Percentiles rank a stretch among this genome's conserved stretches.
phyloP scores from a whole-genome alignment of 495 filamentous ascomycete species.

The Podospora bellae-mahoneyi region DNA sequence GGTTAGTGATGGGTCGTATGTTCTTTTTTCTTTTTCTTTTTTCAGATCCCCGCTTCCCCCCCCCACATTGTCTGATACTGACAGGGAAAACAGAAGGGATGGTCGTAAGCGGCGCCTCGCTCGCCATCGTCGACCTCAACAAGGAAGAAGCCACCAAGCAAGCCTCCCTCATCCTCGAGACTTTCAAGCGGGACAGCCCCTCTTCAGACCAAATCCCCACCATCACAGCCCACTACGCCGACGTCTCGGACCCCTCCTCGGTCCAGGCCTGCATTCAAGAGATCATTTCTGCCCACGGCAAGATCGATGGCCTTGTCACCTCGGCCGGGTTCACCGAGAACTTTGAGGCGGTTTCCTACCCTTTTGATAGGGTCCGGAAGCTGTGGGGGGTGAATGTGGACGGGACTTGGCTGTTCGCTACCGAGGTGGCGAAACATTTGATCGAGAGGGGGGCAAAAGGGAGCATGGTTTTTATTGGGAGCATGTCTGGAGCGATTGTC shows the following conservation, averaged over 20 bases:
- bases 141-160: conserved; percentile 80
- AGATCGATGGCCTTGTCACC: conserved; percentile 88
- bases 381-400: conserved; percentile 94
- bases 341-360: conserved; percentile 84
- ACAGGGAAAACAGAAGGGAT: conserved; percentile 53
- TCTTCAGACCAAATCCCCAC: conserved; percentile 64
- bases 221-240: conserved; percentile 84
- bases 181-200: conserved; percentile 74
- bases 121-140: conserved; percentile 92
- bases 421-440: conserved; percentile 79
- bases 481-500: conserved; percentile 89
- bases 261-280: conserved; percentile 69
- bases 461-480: conserved; percentile 91
- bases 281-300: conserved; percentile 65
- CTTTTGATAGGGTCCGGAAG: conserved; percentile 82
- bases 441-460: conserved; percentile 76
- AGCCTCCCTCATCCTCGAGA: conserved; percentile 65
- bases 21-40: not conserved
- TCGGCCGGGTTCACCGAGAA: conserved; percentile 97
- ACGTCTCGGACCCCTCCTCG: conserved; percentile 74
- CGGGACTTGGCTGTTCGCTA: conserved; percentile 87
- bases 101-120: conserved; percentile 78
- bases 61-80: not conserved
- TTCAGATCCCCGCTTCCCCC: not conserved
- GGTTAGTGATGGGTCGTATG: conserved; percentile 76